Evolutionary conservation across 345 rosid genomes (phyloP).

Genomic region (Citrus medica): DNA sequence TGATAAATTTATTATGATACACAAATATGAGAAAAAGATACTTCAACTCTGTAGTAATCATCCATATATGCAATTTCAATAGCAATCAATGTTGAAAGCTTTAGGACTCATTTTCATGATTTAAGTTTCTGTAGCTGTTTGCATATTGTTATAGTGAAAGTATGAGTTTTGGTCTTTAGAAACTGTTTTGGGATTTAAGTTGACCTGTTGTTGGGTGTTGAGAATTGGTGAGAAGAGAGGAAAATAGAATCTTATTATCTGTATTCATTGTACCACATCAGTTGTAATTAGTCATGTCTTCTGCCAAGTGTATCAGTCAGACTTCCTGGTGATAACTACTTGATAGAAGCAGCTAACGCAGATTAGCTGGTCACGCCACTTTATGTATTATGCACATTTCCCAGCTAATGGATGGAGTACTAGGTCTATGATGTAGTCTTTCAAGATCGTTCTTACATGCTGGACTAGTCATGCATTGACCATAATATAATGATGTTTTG

Average conservation of each 20-base stretch:
- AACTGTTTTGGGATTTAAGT: background rate
- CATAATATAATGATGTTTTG: background rate
- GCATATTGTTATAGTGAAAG: background rate
- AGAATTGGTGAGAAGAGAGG: background rate
- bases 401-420: background rate
- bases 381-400: background rate
- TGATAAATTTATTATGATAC: conserved; percentile 33
- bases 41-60: conserved; percentile 18
- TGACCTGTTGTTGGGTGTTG: background rate
- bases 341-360: background rate
- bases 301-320: background rate
- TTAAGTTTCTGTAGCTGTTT: too few relatives aligned
- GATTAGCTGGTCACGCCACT: background rate
- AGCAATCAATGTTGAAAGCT: background rate
- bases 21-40: conserved; percentile 27
- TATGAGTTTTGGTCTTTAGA: background rate
- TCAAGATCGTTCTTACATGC: background rate
- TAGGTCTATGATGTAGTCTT: background rate
- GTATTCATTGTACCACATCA: background rate
- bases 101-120: background rate
- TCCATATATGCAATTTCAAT: background rate
- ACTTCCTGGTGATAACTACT: background rate
- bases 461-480: background rate
- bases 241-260: background rate
- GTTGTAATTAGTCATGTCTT: background rate